phyloP scores from a whole-genome alignment of 2,329 filamentous ascomycete genomes.

The Neofusicoccum laricinum region DNA sequence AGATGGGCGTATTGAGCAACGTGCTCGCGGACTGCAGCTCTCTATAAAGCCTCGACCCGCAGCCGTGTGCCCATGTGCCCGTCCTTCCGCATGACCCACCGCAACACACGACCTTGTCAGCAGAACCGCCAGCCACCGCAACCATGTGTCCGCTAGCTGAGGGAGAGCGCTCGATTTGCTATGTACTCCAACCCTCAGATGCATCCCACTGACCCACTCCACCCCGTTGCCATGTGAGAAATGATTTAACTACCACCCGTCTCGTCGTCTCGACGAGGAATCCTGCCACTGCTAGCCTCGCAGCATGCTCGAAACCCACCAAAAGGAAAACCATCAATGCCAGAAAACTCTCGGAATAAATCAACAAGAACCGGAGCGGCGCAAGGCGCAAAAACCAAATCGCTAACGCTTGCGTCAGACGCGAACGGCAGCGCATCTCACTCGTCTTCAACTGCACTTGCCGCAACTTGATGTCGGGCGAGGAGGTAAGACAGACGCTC shows the following conservation, averaged over 20 bases:
- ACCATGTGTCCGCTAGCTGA: not conserved
- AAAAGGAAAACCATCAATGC: not conserved
- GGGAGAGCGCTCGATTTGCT: constrained; percentile 5
- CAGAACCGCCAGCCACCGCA: not conserved
- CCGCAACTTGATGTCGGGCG: constrained; percentile 1
- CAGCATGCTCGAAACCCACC: not conserved
- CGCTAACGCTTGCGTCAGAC: constrained; percentile 26
- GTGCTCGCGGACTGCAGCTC: not conserved
- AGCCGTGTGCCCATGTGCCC: not conserved
- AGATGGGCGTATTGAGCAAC: not conserved
- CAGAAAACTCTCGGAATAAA: constrained; percentile 24
- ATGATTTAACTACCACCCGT: not conserved
- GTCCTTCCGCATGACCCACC: not conserved
- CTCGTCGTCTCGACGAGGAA: constrained; percentile 18
- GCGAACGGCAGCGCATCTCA: constrained; percentile 26
- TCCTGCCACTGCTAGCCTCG: constrained; percentile 10
- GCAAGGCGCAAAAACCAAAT: constrained; percentile 35
- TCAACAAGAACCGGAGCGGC: constrained; percentile 34
- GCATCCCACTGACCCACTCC: constrained; percentile 3
- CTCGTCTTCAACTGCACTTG: constrained; percentile 27
- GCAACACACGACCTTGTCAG: not conserved
- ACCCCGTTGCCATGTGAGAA: constrained; percentile 2
- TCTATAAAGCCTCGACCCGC: constrained; percentile 8
- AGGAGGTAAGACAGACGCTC: constrained; percentile 41
- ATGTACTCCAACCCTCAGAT: constrained; percentile 2